Conservation (phyloP, 352 stramenopile genomes). For the Peronospora destructor region DNA sequence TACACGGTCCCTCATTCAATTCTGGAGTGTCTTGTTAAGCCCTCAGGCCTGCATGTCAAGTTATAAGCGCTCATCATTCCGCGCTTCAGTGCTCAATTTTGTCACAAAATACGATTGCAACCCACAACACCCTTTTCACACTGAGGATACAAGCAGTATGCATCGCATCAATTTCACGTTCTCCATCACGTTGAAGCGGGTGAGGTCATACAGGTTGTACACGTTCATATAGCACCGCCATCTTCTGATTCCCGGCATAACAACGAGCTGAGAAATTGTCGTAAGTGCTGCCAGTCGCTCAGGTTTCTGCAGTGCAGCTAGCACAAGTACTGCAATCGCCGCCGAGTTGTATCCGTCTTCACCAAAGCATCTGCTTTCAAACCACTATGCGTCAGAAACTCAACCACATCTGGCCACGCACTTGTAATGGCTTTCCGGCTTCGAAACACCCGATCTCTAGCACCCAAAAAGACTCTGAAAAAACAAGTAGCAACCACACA, state of each 20-base stretch:
- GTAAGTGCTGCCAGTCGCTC: conserved; percentile 16
- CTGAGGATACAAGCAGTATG: conserved; percentile 33
- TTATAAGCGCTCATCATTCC: too few relatives aligned
- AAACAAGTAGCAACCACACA: not conserved
- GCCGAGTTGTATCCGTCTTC: conserved; percentile 69
- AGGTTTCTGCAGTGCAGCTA: conserved; percentile 19
- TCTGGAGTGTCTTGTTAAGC: too few relatives aligned
- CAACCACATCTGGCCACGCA: conserved; percentile 33
- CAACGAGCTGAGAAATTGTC: conserved; percentile 25
- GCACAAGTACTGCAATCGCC: conserved; percentile 40
- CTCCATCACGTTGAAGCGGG: conserved; percentile 48
- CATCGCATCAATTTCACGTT: conserved; percentile 29
- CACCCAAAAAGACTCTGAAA: conserved; percentile 41
- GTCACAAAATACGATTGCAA: conserved; percentile 35
- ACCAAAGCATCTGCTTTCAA: conserved; percentile 36
- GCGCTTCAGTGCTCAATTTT: conserved; percentile 34
- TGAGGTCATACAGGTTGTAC: conserved; percentile 59
- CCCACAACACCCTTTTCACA: conserved; percentile 48
- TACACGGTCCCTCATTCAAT: too few relatives aligned
- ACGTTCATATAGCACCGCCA: conserved; percentile 39
- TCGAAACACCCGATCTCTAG: conserved; percentile 41
- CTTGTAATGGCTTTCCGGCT: conserved; percentile 49
- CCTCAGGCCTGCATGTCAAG: too few relatives aligned
- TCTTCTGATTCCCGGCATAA: conserved; percentile 21
- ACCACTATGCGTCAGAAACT: conserved; percentile 39